Evolutionary conservation across 169 alveolate genomes (phyloP).

Genomic region (Haemoproteus tartakovskyi): DNA sequence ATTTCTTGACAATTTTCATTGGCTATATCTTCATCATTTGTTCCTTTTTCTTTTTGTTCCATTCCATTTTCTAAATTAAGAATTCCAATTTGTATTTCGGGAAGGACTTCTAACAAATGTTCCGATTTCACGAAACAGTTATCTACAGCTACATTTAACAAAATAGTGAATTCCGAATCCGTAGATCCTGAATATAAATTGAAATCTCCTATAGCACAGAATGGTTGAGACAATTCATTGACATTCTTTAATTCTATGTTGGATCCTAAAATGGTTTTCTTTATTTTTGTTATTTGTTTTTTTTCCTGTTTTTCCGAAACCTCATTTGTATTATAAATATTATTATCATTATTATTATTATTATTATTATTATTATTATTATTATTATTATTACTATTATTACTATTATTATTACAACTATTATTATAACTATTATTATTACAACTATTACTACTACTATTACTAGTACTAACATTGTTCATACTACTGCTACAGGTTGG

Average conservation of each 20-base stretch:
- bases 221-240: conserved; percentile 2
- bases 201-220: conserved; percentile 16
- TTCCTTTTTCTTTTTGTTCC: too few species aligned
- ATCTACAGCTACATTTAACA: too few species aligned
- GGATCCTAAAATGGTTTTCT: conserved; percentile 40
- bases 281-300: too few species aligned
- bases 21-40: too few species aligned
- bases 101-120: too few species aligned
- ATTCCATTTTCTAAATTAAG: too few species aligned
- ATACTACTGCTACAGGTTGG: too few species aligned
- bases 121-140: too few species aligned
- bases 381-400: conserved; percentile 18
- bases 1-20: too few species aligned
- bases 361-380: conserved; percentile 21
- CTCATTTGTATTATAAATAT: conserved; percentile 35
- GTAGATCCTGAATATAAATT: conserved; percentile 37
- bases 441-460: too few species aligned
- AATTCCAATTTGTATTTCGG: too few species aligned
- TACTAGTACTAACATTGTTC: too few species aligned
- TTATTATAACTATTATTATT: conserved; percentile 5
- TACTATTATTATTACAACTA: neutral
- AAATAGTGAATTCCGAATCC: conserved; percentile 23
- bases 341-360: conserved; percentile 49
- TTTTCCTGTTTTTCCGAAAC: neutral
- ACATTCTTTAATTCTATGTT: conserved; percentile 27